phyloP scores from a whole-genome alignment of 805 yeast genomes.

The Candida boidinii region DNA sequence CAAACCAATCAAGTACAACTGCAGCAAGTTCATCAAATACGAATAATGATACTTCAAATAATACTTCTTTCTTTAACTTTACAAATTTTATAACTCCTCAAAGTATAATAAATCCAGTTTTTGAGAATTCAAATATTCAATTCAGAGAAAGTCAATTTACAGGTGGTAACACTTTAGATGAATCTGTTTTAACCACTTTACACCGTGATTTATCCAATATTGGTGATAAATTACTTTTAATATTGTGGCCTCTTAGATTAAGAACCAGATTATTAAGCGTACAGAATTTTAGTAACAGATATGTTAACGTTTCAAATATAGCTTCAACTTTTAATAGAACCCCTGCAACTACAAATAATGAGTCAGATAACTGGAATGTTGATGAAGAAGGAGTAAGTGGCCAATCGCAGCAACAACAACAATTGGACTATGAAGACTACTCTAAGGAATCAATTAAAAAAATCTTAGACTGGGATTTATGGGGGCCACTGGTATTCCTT shows the following conservation, averaged over 20 bases:
- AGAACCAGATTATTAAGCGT: slow-evolving; percentile 21
- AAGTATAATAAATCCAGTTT: slow-evolving; percentile 17
- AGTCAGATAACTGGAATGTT: slow-evolving; percentile 5
- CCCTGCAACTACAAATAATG: slow-evolving; percentile 5
- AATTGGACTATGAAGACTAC: slow-evolving; percentile 19
- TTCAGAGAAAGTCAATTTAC: slow-evolving; percentile 40
- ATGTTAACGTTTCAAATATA: slow-evolving; percentile 7
- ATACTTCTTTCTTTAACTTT: slow-evolving; percentile 15
- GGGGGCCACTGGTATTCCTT: slow-evolving; percentile 53
- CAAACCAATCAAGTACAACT: slow-evolving; percentile 2
- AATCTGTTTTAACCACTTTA: slow-evolving; percentile 42
- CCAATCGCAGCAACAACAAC: too few relatives aligned
- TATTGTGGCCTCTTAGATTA: slow-evolving; percentile 28
- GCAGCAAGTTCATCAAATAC: slow-evolving; percentile 2
- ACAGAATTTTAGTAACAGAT: slow-evolving; percentile 17
- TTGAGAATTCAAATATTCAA: slow-evolving; percentile 17
- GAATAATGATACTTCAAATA: slow-evolving; percentile 1
- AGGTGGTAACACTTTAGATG: slow-evolving; percentile 54
- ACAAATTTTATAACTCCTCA: slow-evolving; percentile 27
- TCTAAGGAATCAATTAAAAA: slow-evolving; percentile 24
- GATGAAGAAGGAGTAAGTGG: slow-evolving; percentile 10
- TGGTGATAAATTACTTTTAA: slow-evolving; percentile 25
- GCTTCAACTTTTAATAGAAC: slow-evolving; percentile 4
- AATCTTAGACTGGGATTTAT: slow-evolving; percentile 50
- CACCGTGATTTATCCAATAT: slow-evolving; percentile 24